Evolutionary conservation across 2,329 filamentous ascomycete species (phyloP).

Genomic region (Orbilia javanica): DNA sequence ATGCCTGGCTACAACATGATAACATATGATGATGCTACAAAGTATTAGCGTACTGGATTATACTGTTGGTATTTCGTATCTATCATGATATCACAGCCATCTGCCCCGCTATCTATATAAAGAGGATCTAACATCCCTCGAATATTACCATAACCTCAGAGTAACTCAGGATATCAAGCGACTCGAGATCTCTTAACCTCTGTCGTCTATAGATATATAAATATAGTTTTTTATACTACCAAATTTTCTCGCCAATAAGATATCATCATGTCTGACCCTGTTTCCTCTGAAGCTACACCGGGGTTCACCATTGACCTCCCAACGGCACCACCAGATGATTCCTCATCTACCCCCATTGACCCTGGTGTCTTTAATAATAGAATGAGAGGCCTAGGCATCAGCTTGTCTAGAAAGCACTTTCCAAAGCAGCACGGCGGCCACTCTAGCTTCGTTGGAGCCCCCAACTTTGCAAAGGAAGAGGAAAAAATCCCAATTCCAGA

Average conservation of each 20-base stretch:
- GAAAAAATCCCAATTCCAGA: neutral
- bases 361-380: slow-evolving; percentile 33
- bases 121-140: neutral
- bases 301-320: neutral
- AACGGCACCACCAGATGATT: neutral
- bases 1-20: neutral
- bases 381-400: slow-evolving; percentile 16
- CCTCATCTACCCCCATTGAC: neutral
- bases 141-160: neutral
- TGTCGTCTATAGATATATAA: too few species aligned
- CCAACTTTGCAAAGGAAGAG: neutral
- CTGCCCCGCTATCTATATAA: too few species aligned
- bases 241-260: neutral
- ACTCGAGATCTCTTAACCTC: neutral
- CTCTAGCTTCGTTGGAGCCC: slow-evolving; percentile 3
- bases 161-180: neutral
- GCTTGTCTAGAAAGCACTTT: slow-evolving; percentile 4
- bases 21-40: neutral
- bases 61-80: too few species aligned
- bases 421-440: neutral
- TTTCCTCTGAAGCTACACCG: neutral
- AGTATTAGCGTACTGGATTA: neutral
- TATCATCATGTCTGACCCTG: neutral
- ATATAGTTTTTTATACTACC: neutral
- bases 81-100: too few species aligned